A percentile compares a stretch with the other conserved stretches of the same genome.
These are phyloP conservation scores for Phytophthora colocasiae DNA, from an alignment of 352 stramenopile species.

Conservation along the genomic window DNA sequence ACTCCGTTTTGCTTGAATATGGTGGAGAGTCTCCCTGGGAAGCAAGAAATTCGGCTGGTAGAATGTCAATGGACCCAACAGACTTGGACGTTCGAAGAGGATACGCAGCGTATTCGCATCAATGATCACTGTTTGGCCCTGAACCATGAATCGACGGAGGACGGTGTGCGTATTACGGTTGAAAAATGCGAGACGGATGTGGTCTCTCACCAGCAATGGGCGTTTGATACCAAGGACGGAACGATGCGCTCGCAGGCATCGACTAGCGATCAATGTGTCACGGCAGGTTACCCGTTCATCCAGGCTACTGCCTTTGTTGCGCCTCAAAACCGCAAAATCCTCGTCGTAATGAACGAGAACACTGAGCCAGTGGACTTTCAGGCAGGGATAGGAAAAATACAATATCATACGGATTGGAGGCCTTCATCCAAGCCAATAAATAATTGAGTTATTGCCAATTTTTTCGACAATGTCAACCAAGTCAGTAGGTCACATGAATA, in stretches of 20 bases:
- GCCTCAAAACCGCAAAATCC: slow-evolving; percentile 69
- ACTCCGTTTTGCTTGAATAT: slow-evolving; percentile 70
- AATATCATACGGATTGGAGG: no score
- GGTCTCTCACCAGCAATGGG: slow-evolving; percentile 55
- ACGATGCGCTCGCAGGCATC: slow-evolving; percentile 50
- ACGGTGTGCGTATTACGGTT: slow-evolving; percentile 54
- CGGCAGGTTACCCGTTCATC: slow-evolving; percentile 77
- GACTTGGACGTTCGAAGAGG: slow-evolving; percentile 64
- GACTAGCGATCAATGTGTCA: slow-evolving; percentile 51
- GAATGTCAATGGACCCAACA: slow-evolving; percentile 71
- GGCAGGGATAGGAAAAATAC: no score
- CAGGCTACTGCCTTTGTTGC: slow-evolving; percentile 74
- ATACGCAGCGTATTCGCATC: slow-evolving; percentile 48
- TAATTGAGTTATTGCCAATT: no score
- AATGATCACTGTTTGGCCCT: slow-evolving; percentile 64
- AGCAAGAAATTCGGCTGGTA: slow-evolving; percentile 62
- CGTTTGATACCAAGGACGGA: slow-evolving; percentile 50
- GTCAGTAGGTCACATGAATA: no score
- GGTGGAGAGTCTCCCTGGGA: slow-evolving; percentile 27
- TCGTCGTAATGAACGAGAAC: slow-evolving; percentile 86
- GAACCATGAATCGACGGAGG: slow-evolving; percentile 57
- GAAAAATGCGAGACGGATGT: slow-evolving; percentile 42
- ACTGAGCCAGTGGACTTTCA: slow-evolving; percentile 72
- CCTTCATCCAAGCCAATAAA: no score
- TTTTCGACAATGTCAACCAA: no score